Evolutionary conservation across 2,329 filamentous ascomycete species (phyloP), one percentile per base, ranked within the genome.

Genomic region (Colletotrichum sp.): DNA sequence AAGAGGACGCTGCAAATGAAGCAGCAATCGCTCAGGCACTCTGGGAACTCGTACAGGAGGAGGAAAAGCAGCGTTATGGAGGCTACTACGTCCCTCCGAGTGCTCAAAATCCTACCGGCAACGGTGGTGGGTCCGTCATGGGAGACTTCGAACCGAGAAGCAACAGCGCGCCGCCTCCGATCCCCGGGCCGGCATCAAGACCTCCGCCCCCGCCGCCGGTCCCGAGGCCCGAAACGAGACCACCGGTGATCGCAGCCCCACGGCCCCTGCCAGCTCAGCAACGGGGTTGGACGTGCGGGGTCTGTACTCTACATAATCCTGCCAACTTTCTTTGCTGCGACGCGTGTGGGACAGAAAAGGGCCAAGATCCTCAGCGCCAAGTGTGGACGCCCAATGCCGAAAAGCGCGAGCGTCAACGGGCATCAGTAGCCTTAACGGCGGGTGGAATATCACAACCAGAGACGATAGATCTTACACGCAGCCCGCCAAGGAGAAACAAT

Each of bases 1-100:
- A 97, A 77, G 94, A 97, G 81, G 95, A 98, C 69, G 93, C 95
- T 77, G 96, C 95, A 5, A 97, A 98, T 78, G 95, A 98, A 70
- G 88, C 90, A 29, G 96, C 96, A 7, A 98, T 98, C 74, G 92
- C 95, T 67, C 92, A 96, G 79, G 95, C 95, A 0, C 86, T 97
- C 36, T 95, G 94, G 86, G 96, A 98, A 79, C 86, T 98, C 21
- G 93, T 97, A 31, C 93, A 97, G 80, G 92, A 98, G 80, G 95
- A 98, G 75, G 90, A 93, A 75, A 84, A 82, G 75, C 79, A 79
- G 51, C 88, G 87, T 77, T 89, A 91, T 76, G 90, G 91, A n/a
- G 82, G 85, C 68, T 87, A 84, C 18, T 88, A 91, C 78, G 85
- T 89, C 68, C 79, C 81, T 72, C 83, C 85, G 0, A 90, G 86